Conservation (phyloP, 305 asterid species). For the Solanum hybrid region DNA sequence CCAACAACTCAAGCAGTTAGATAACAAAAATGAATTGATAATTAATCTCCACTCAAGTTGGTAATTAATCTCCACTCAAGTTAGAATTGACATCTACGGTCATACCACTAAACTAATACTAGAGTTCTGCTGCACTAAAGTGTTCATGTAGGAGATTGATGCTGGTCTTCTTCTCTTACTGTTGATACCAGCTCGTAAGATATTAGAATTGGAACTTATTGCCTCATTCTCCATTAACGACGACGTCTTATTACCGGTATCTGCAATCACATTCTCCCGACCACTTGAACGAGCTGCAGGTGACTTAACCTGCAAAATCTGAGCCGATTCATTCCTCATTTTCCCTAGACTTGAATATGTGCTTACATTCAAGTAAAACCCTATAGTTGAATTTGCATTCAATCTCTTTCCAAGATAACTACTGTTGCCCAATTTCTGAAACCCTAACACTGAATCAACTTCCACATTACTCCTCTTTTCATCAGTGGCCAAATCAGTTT, state of each 20-base stretch:
- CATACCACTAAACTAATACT: slow-evolving; percentile 28
- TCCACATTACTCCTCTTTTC: background rate
- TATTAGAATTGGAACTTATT: background rate
- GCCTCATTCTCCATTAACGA: background rate
- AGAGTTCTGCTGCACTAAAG: slow-evolving; percentile 20
- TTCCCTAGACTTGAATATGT: background rate
- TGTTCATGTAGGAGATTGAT: slow-evolving; percentile 35
- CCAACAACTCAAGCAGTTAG: slow-evolving; percentile 4
- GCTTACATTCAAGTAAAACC: background rate
- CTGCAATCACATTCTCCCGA: background rate
- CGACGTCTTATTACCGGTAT: slow-evolving; percentile 9
- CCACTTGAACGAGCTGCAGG: background rate
- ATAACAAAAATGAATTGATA: background rate
- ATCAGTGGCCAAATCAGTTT: background rate
- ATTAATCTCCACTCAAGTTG: background rate
- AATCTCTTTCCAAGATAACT: background rate
- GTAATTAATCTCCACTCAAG: too few relatives aligned
- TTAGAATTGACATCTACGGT: slow-evolving; percentile 3
- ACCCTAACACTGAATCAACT: background rate
- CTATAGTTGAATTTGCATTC: background rate
- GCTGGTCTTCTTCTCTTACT: slow-evolving; percentile 20
- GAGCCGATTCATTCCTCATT: background rate
- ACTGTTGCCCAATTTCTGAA: background rate
- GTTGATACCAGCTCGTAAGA: slow-evolving; percentile 14
- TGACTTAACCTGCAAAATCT: background rate